These are phyloP conservation scores for Dactylonectria macrodidyma DNA, from an alignment of 2,329 filamentous ascomycete genomes.

Conservation along the genomic window DNA sequence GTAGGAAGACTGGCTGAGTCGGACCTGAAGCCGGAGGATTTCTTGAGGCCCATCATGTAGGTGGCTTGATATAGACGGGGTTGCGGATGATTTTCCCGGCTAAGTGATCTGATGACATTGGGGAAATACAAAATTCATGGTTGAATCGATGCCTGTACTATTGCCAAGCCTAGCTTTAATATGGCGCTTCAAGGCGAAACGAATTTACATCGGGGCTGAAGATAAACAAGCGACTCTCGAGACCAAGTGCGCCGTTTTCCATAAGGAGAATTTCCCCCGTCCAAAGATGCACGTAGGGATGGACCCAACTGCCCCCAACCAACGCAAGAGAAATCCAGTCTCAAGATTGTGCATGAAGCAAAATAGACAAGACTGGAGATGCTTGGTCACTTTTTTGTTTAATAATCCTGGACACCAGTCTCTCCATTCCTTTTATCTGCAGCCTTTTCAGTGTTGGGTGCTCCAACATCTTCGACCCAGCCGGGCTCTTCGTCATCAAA, in stretches of 20 bases:
- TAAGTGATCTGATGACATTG: constrained; percentile 9
- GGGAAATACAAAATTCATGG: not conserved
- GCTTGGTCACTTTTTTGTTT: constrained; percentile 39
- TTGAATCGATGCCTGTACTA: not conserved
- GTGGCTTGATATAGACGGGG: constrained; percentile 32
- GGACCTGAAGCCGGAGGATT: not conserved
- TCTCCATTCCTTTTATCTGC: constrained; percentile 63
- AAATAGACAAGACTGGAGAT: not conserved
- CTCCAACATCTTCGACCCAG: constrained; percentile 67
- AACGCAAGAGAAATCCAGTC: not conserved
- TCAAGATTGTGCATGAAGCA: not conserved
- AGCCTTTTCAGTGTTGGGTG: constrained; percentile 15
- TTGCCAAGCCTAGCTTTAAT: not conserved
- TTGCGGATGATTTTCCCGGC: constrained; percentile 38
- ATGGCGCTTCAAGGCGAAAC: not conserved
- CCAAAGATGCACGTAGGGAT: not conserved
- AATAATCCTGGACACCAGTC: constrained; percentile 82
- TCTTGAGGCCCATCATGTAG: constrained; percentile 7
- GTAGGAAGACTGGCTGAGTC: not conserved
- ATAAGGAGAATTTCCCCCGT: not conserved
- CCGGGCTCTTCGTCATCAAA: constrained; percentile 85
- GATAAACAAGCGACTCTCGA: not conserved
- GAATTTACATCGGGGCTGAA: not conserved
- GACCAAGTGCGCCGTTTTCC: not conserved
- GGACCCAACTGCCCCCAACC: not conserved